Evolutionary conservation across 148 eudicot species (phyloP).

Genomic region (Limonium bicolor): DNA sequence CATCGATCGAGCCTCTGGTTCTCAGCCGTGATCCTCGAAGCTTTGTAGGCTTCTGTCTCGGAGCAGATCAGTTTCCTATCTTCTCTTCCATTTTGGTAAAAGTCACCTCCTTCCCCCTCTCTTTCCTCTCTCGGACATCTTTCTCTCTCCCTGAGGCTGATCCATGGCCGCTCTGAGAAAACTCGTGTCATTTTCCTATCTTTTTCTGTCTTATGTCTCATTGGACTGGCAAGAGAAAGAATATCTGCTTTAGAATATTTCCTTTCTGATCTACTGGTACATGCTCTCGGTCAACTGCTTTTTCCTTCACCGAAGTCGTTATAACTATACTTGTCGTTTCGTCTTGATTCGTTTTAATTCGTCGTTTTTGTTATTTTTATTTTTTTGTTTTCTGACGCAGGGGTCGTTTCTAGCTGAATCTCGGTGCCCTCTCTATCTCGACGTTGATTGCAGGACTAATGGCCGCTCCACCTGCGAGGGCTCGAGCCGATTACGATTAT

Average conservation of each 20-base stretch:
- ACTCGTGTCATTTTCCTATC: neutral
- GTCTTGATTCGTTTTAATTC: too few relatives aligned
- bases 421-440: neutral
- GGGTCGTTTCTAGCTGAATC: conserved; percentile 10
- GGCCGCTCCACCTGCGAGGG: conserved; percentile 95
- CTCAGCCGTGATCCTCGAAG: conserved; percentile 2
- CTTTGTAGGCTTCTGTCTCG: neutral
- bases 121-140: neutral
- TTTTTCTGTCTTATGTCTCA: neutral
- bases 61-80: conserved; percentile 1
- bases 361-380: neutral
- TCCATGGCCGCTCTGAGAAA: too few relatives aligned
- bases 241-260: neutral
- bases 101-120: neutral
- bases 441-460: conserved; percentile 19
- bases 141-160: neutral
- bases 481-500: conserved; percentile 91
- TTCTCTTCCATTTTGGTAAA: conserved; percentile 3
- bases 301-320: too few relatives aligned
- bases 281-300: neutral
- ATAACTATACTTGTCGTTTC: too few relatives aligned
- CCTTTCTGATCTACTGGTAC: conserved; percentile 11
- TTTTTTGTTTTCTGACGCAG: conserved; percentile 7
- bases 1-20: conserved; percentile 3
- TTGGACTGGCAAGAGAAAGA: neutral